These are phyloP conservation scores for Trichoderma sp. DNA, from an alignment of 2,329 filamentous ascomycete species.

Conservation along the genomic window DNA sequence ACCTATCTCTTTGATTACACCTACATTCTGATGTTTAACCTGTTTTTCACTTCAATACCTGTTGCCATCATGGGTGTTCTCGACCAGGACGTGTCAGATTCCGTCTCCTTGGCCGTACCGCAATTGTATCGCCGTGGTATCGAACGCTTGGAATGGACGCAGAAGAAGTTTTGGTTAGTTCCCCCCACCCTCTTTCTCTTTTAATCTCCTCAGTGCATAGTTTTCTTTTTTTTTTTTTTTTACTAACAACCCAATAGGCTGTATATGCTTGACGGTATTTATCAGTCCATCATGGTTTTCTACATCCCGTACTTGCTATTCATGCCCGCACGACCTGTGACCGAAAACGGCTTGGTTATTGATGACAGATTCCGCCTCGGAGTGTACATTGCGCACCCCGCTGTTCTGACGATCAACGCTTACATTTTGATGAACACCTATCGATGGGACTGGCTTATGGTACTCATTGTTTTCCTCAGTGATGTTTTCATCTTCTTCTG, in stretches of 20 bases:
- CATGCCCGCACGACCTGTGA: constrained; percentile 66
- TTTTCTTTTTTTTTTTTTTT: too few relatives aligned
- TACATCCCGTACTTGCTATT: constrained; percentile 89
- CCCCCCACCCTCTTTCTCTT: neutral
- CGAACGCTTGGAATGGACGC: constrained; percentile 94
- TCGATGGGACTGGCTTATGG: constrained; percentile 96
- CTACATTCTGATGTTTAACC: constrained; percentile 94
- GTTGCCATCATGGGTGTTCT: constrained; percentile 95
- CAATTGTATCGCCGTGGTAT: constrained; percentile 95
- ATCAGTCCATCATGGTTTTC: constrained; percentile 92
- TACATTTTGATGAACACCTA: constrained; percentile 97
- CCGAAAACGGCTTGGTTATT: constrained; percentile 71
- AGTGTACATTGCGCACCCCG: constrained; percentile 80
- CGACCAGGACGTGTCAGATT: constrained; percentile 94
- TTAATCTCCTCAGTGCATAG: neutral
- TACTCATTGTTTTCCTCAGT: constrained; percentile 79
- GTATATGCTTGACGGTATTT: constrained; percentile 93
- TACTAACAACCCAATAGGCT: constrained; percentile 54
- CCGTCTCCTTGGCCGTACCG: constrained; percentile 89
- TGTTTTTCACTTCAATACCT: constrained; percentile 93
- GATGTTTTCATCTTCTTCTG: constrained; percentile 90
- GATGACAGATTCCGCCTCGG: constrained; percentile 83
- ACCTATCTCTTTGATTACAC: constrained; percentile 98
- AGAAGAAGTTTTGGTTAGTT: constrained; percentile 89
- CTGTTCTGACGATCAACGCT: constrained; percentile 84